Percentiles rank a stretch among this genome's conserved stretches.
phyloP scores from a whole-genome alignment of 2,329 filamentous ascomycete genomes.

The Colletotrichum sp. region DNA sequence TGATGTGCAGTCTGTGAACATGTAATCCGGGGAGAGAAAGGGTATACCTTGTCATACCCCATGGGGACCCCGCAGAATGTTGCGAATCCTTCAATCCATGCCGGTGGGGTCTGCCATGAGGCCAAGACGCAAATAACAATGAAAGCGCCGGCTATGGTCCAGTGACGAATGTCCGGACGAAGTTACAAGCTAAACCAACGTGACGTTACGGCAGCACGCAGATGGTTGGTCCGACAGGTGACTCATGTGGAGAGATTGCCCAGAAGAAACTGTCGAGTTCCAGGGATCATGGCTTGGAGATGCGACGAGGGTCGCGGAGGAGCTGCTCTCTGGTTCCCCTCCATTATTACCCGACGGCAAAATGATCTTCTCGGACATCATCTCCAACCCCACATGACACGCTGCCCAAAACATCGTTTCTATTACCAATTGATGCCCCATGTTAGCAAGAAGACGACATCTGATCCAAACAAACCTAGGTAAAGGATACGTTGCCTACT shows the following conservation, averaged over 20 bases:
- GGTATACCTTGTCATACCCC: not conserved
- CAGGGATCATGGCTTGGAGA: not conserved
- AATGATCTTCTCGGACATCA: not conserved
- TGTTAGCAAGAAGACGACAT: not conserved
- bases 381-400: not conserved
- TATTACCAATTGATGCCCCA: not conserved
- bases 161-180: not conserved
- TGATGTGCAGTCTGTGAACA: not conserved
- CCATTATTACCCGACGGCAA: not conserved
- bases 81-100: not conserved
- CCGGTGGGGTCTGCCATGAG: not conserved
- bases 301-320: not conserved
- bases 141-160: not conserved
- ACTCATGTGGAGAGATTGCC: not conserved
- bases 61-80: not conserved
- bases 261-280: not conserved
- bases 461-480: not conserved
- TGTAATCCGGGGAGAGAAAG: not conserved
- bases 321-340: not conserved
- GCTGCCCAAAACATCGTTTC: not conserved
- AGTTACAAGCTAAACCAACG: not conserved
- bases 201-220: not conserved
- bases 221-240: not conserved
- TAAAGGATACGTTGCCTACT: not conserved
- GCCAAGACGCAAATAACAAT: not conserved